Conservation (phyloP, 2,329 filamentous ascomycete species). For the Triangularia setosa region DNA sequence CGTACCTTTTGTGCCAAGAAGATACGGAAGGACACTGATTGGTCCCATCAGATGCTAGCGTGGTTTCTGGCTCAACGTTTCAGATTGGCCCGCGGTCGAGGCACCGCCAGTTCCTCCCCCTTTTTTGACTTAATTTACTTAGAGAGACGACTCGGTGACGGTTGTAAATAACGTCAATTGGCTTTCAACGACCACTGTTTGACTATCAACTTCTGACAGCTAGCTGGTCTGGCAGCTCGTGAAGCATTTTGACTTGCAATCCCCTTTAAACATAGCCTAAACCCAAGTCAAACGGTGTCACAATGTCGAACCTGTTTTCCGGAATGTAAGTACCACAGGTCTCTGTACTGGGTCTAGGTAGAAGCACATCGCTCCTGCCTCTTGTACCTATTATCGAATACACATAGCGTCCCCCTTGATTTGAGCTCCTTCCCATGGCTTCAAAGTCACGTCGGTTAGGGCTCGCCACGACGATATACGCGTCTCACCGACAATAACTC, state of each 20-base stretch:
- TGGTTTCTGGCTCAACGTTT: constrained; percentile 6
- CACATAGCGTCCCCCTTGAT: background rate
- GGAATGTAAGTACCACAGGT: constrained; percentile 27
- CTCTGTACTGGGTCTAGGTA: background rate
- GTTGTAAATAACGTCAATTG: constrained; percentile 1
- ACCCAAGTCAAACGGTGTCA: constrained; percentile 3
- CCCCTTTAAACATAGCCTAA: background rate
- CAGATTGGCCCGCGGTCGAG: constrained; percentile 1
- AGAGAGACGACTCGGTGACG: constrained; percentile 2
- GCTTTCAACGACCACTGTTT: background rate
- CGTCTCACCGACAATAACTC: background rate
- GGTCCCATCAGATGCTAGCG: background rate
- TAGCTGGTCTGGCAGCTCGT: background rate
- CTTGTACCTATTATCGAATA: background rate
- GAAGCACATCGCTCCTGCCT: background rate
- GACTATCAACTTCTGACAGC: background rate
- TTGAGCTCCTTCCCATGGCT: background rate
- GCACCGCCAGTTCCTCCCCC: constrained; percentile 9
- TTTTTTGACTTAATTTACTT: constrained; percentile 14
- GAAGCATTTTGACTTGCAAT: background rate
- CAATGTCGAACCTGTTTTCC: constrained; percentile 32
- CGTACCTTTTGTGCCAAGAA: background rate
- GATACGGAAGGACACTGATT: background rate
- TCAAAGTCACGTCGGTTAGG: background rate
- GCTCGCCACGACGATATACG: background rate